Evolutionary conservation across 192 early-diverging fungal genomes (phyloP), one percentile per base, ranked within the genome.

Genomic region (Chytriomyces confervae): DNA sequence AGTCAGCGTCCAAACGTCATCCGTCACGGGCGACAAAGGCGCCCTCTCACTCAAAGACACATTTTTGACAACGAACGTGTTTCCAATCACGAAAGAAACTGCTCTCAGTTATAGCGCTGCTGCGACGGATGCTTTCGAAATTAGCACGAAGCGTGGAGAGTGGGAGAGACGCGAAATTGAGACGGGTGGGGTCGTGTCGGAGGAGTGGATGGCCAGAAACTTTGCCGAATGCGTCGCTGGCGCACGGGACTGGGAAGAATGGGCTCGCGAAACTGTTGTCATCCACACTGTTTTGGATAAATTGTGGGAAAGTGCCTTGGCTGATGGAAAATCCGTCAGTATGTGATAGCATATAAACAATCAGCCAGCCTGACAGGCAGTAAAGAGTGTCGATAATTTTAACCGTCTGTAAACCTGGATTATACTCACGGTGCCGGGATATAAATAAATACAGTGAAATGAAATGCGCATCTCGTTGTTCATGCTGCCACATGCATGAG

Each of bases 141-240:
- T 71, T 20, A 71, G 69, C 44, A 50, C 6, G 7, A 10, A 18
- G 20, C 49, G 23, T 49, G 69, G 69, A 13, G 50, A 36, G 48
- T 71, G 69, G 69, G 69, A 75, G 44, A 67, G 8, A 10, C n/a
- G 45, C n/a, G n/a, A n/a, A n/a, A n/a, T n/a, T n/a, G 78, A 23
- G 85, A 84, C 77, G 69, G 50, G 29, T 20, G 69, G 50, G 20
- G 69, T 71, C 27, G 69, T 71, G 46, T 47, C 72, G 76, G 68
- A 74, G 53, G 46, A 27, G 61, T 16, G 62, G 44, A 74, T 74
- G 72, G 45, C 63, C 27, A 11, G 63, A 6, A 67, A 77, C 36
- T 74, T 77, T 50, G 66, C 47, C 11, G 69, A 27, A 23, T 77
- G 76, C 46, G 68, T 70, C 11, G 66, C 36, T 6, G 76, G 76